Percentiles rank a stretch among this genome's conserved stretches.
phyloP scores from a whole-genome alignment of 2,329 filamentous ascomycete species.

The Colletotrichum chlorophyti region DNA sequence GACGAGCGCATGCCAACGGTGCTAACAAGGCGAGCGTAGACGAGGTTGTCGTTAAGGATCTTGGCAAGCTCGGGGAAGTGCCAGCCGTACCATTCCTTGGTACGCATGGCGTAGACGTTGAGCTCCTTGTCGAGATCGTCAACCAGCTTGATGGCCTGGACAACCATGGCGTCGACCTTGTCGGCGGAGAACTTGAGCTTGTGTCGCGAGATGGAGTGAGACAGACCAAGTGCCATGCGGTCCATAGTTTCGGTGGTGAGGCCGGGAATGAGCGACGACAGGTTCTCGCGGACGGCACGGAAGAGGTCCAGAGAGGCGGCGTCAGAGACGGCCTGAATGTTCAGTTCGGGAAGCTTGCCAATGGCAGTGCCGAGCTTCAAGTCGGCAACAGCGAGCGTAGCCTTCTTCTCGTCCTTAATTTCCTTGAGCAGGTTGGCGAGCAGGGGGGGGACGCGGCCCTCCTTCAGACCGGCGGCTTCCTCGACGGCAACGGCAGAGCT shows the following conservation, averaged over 20 bases:
- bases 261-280: slow-evolving; percentile 89
- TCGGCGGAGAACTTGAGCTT: slow-evolving; percentile 99
- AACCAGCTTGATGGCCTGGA: slow-evolving; percentile 91
- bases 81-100: slow-evolving; percentile 99
- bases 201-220: slow-evolving; percentile 94
- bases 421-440: slow-evolving; percentile 82
- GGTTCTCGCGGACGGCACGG: slow-evolving; percentile 90
- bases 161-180: slow-evolving; percentile 99
- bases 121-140: slow-evolving; percentile 99
- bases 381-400: slow-evolving; percentile 91
- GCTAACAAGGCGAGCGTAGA: slow-evolving; percentile 88
- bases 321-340: slow-evolving; percentile 81
- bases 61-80: slow-evolving; percentile 98
- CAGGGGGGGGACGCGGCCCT: slow-evolving; percentile 93
- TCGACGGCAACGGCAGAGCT: slow-evolving; percentile 89
- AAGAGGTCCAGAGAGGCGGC: slow-evolving; percentile 86
- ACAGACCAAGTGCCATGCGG: slow-evolving; percentile 95
- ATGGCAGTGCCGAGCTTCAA: slow-evolving; percentile 92
- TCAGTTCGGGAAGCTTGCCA: slow-evolving; percentile 87
- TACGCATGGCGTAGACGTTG: slow-evolving; percentile 98
- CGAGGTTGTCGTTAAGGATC: slow-evolving; percentile 96
- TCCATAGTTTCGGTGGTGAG: slow-evolving; percentile 85
- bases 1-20: slow-evolving; percentile 89
- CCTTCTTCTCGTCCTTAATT: slow-evolving; percentile 97
- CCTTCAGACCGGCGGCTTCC: slow-evolving; percentile 81